A percentile compares a stretch with the other conserved stretches of the same genome.
Evolutionary conservation across 352 stramenopile species (phyloP).

Genomic region (Phytophthora nicotianae): DNA sequence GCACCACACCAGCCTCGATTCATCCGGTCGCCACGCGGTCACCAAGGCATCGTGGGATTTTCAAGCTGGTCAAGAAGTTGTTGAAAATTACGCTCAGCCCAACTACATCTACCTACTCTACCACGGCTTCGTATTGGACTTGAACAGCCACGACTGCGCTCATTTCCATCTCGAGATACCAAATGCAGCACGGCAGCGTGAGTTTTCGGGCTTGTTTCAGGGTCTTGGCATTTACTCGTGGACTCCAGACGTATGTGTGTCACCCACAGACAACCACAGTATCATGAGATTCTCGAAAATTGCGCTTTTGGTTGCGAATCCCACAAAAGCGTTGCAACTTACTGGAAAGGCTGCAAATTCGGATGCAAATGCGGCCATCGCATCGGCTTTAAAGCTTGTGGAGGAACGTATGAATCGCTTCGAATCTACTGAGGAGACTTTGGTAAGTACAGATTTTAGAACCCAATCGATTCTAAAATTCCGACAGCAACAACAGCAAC

Average conservation of each 20-base stretch:
- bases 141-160: slow-evolving; percentile 87
- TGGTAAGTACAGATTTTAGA: slow-evolving; percentile 11
- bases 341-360: not conserved
- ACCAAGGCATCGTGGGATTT: slow-evolving; percentile 81
- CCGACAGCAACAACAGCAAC: slow-evolving; percentile 33
- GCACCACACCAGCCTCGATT: slow-evolving; percentile 56
- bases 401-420: slow-evolving; percentile 8
- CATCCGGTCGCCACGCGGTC: slow-evolving; percentile 47
- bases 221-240: slow-evolving; percentile 35
- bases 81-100: slow-evolving; percentile 94
- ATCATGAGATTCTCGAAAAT: slow-evolving; percentile 34
- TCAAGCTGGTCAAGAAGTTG: slow-evolving; percentile 66
- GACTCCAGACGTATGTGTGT: slow-evolving; percentile 50
- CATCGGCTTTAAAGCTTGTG: slow-evolving; percentile 14
- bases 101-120: slow-evolving; percentile 95
- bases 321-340: slow-evolving; percentile 17
- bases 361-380: not conserved
- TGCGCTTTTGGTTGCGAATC: slow-evolving; percentile 28
- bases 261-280: not conserved
- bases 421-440: not conserved
- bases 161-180: slow-evolving; percentile 57
- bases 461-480: slow-evolving; percentile 28
- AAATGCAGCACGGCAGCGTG: slow-evolving; percentile 7
- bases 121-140: slow-evolving; percentile 89
- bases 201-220: slow-evolving; percentile 31